Conservation (phyloP, 2,329 filamentous ascomycete genomes). For the Colletotrichum noveboracense region DNA sequence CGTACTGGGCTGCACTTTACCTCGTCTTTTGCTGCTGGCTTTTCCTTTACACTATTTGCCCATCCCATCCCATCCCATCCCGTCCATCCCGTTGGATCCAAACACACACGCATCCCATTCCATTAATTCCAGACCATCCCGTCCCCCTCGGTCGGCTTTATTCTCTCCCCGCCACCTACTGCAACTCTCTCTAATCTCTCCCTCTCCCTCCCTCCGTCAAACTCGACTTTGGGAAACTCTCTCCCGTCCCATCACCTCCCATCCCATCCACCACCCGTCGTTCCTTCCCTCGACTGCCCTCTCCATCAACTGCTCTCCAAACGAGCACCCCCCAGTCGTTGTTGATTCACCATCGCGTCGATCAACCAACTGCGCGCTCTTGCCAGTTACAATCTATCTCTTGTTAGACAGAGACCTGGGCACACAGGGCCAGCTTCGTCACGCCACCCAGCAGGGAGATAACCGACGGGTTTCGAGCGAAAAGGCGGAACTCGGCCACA, state of each 20-base stretch:
- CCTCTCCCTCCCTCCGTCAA: not conserved
- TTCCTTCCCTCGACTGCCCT: not conserved
- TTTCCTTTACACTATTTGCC: not conserved
- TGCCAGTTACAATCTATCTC: not conserved
- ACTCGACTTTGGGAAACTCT: not conserved
- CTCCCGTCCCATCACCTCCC: not conserved
- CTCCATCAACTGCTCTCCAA: not conserved
- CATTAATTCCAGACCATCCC: not conserved
- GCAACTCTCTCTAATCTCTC: not conserved
- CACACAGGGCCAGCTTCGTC: conserved; percentile 7
- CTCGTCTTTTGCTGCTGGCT: not conserved
- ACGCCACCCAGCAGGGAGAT: conserved; percentile 18
- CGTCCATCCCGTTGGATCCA: not conserved
- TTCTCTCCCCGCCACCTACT: not conserved
- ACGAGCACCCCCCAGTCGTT: not conserved
- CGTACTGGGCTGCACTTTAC: not conserved
- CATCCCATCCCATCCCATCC: not conserved
- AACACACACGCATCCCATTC: not conserved
- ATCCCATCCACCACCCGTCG: not conserved
- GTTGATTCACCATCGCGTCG: not conserved
- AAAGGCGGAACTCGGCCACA: conserved; percentile 22
- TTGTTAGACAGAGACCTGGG: conserved; percentile 4
- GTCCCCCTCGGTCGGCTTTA: conserved; percentile 3
- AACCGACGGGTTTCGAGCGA: conserved; percentile 21
- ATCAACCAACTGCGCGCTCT: not conserved